These are phyloP conservation scores for Malbranchea zuffiana DNA, from an alignment of 2,329 filamentous ascomycete genomes.

Conservation along the genomic window DNA sequence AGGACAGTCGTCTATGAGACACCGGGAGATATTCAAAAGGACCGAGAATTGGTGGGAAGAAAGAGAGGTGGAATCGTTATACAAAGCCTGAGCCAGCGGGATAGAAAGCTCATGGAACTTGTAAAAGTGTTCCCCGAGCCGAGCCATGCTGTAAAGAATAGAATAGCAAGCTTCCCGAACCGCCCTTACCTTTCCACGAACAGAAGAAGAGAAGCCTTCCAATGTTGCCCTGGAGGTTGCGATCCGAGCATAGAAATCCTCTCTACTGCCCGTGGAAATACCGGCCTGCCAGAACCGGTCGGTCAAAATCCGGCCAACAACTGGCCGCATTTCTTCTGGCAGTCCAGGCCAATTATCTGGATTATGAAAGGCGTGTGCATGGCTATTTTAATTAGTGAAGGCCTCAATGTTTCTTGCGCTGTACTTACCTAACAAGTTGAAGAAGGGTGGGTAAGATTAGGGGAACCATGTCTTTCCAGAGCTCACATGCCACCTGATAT, in stretches of 20 bases:
- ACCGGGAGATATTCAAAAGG: constrained; percentile 77
- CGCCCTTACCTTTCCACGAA: constrained; percentile 76
- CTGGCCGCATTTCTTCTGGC: constrained; percentile 60
- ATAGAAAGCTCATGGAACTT: constrained; percentile 73
- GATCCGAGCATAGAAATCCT: constrained; percentile 90
- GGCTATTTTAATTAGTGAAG: constrained; percentile 37
- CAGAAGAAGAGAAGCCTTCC: constrained; percentile 87
- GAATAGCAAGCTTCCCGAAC: constrained; percentile 91
- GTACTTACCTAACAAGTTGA: constrained; percentile 59
- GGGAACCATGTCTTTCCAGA: constrained; percentile 82
- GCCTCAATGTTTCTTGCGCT: not conserved
- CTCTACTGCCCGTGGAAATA: constrained; percentile 88
- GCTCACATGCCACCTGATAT: constrained; percentile 61
- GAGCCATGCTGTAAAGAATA: constrained; percentile 85
- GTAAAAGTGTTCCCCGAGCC: constrained; percentile 79
- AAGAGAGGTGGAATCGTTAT: constrained; percentile 67
- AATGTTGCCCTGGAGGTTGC: constrained; percentile 78
- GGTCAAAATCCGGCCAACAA: constrained; percentile 74
- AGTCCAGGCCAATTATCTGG: constrained; percentile 70
- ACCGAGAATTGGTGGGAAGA: constrained; percentile 91
- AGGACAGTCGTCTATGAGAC: constrained; percentile 86
- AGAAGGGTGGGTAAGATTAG: constrained; percentile 76
- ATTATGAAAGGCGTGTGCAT: constrained; percentile 87
- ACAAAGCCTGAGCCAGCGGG: constrained; percentile 73
- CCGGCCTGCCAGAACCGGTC: constrained; percentile 98